Evolutionary conservation across 164 flowering plant genomes (phyloP).

Genomic region (Taxillus chinensis): DNA sequence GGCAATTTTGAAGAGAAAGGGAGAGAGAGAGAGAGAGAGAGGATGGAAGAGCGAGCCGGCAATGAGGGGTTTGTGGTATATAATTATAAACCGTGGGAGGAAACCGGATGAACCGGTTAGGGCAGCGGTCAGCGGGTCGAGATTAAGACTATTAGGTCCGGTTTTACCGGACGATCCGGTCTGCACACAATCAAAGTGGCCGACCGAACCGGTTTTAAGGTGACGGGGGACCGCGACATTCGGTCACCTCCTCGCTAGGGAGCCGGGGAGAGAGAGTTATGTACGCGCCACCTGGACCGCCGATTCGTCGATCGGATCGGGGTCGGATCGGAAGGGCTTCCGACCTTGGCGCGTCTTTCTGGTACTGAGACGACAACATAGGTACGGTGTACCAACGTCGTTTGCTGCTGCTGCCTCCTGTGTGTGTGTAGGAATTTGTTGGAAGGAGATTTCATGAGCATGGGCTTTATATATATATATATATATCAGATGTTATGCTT

Average conservation of each 20-base stretch:
- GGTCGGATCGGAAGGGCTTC: too few species aligned
- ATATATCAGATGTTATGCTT: too few species aligned
- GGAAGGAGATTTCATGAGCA: too few species aligned
- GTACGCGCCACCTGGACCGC: neutral
- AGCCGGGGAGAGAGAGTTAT: neutral
- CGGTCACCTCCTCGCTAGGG: conserved; percentile 7
- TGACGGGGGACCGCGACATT: conserved; percentile 10
- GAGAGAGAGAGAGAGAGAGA: conserved; percentile 14
- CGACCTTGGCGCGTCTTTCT: too few species aligned
- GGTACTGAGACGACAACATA: too few species aligned
- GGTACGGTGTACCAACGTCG: too few species aligned
- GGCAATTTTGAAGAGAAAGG: conserved; percentile 2
- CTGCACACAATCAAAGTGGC: neutral
- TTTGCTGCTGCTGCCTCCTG: too few species aligned
- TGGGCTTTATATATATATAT: too few species aligned
- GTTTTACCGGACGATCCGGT: conserved; percentile 16
- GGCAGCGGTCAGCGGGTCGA: conserved; percentile 16
- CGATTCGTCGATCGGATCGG: conserved; percentile 1
- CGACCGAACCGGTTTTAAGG: conserved; percentile 11
- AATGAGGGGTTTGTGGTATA: neutral
- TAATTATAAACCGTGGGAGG: conserved; percentile 12
- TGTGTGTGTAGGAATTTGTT: too few species aligned
- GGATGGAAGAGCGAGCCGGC: conserved; percentile 1
- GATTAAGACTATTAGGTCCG: neutral
- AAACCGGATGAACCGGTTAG: conserved; percentile 59